Base-by-base conservation (phyloP, 1,139 yeast genomes). In the Suhomyces wounanorum region DNA sequence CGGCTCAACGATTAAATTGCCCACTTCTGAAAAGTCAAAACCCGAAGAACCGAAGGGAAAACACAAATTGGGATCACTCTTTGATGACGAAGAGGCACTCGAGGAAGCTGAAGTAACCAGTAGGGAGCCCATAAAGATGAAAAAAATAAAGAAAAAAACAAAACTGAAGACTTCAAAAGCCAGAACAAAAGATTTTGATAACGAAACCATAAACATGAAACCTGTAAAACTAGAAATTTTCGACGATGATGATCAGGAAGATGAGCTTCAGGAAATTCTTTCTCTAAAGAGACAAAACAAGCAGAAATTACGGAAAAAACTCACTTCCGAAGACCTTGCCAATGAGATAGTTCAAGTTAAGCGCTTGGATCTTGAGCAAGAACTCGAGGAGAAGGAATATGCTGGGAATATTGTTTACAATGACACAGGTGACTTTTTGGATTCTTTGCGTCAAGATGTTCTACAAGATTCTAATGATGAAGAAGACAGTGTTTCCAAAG, bases 391-490 rank as follows among this genome's bases (percentile, higher is more conserved):
- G 38, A 57, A 50, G 3, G 43, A 55, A 3, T 57, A 56, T 51
- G 46, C 50, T 8, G 26, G 30, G 10, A 25, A 36, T 1, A 55
- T 80, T 31, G 72, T 80, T 0, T 70, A 83, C 43, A 85, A 85
- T 62, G 88, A 83, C 49, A 84, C 83, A 3, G 64, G 73, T 3
- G 87, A 82, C 35, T 86, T 88, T 62, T 70, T 88, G 52, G 73
- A 38, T 14, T 30, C 23, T 8, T 69, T 17, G 67, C 72, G 1
- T 13, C 50, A 36, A 14, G 39, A 25, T 40, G 36, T 48, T 2
- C 37, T 48, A 1, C 45, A 39, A 82, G 39, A 54, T 53, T 16
- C 51, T 45, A n/a, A 53, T 44, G 41, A 38, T 54, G 13, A 48
- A 55, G 38, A 44, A 25, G 26, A 43, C 4, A 9, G 16, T n/a